Base-by-base conservation (phyloP, 768 basidiomycete genomes). In the Suillus discolor region DNA sequence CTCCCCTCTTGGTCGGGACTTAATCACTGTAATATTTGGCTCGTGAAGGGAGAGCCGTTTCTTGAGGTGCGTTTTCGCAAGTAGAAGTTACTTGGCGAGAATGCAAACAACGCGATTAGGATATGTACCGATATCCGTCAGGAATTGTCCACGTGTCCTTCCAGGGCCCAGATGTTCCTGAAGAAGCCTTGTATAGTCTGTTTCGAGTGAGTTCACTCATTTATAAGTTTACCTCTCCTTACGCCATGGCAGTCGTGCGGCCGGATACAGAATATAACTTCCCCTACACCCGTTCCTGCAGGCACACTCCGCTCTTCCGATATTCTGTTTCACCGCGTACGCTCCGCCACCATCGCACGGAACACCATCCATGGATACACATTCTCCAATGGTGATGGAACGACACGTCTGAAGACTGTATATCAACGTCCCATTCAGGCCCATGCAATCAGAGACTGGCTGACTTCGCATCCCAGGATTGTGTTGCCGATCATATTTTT, bases 131-230 rank as follows among this genome's bases (percentile, higher is more conserved):
- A 62, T 97, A 88, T 74, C 89, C 94, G 0, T 90, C 91, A 23
- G 79, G 82, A 3, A 82, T 90, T 11, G 72, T 98, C 61, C 86
- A 86, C 65, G 85, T 97, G n/a, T 79, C 86, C 7, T 98, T 97
- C 69, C 92, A 97, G 39, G 97, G 97, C 0, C 90, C 94, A 1
- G 96, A 97, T 72, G 79, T 96, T 2, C 83, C 85, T 36, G 93
- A 96, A 71, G 92, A 96, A 75, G 74, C 81, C 0, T 79, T 97
- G 0, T 98, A 94, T 72, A 80, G 89, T 34, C 77, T 94, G 28
- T 86, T 95, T 65, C 84, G 95, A 59, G 94, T 93, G 77, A 68
- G 88, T 77, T 9, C 59, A 60, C 59, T 42, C 59, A 28, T 42
- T 60, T 31, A 20, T 31, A 31, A 28, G 39, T 44, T 44, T 47